phyloP scores from a whole-genome alignment of 2,329 filamentous ascomycete species.

The Cordyceps cateniannulata region DNA sequence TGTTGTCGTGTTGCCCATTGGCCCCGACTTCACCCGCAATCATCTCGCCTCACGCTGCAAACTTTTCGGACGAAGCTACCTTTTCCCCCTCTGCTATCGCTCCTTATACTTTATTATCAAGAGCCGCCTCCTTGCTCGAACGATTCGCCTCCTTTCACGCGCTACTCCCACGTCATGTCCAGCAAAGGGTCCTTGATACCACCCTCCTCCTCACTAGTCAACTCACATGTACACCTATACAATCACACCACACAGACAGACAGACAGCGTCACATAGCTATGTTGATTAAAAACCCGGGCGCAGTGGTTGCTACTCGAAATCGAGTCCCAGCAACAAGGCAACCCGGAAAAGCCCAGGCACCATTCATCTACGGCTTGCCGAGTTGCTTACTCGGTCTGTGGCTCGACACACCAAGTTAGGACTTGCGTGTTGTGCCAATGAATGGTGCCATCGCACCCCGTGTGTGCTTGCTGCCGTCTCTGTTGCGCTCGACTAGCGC shows the following conservation, averaged over 20 bases:
- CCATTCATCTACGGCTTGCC: neutral
- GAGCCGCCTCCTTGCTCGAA: neutral
- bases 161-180: neutral
- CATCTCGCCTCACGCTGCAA: neutral
- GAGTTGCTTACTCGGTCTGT: neutral
- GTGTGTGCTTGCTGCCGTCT: neutral
- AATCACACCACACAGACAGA: no score
- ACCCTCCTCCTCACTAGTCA: neutral
- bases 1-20: neutral
- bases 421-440: neutral
- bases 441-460: neutral
- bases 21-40: conserved; percentile 3
- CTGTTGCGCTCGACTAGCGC: neutral
- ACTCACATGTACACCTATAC: neutral
- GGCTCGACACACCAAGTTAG: neutral
- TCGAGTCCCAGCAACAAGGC: neutral
- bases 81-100: neutral
- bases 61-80: neutral
- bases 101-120: neutral
- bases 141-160: neutral
- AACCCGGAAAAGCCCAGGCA: neutral
- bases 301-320: neutral
- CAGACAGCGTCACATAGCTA: neutral
- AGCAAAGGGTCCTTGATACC: neutral
- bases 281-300: no score